Conservation (phyloP, 306 rosid genomes). For the Castanea sativa region DNA sequence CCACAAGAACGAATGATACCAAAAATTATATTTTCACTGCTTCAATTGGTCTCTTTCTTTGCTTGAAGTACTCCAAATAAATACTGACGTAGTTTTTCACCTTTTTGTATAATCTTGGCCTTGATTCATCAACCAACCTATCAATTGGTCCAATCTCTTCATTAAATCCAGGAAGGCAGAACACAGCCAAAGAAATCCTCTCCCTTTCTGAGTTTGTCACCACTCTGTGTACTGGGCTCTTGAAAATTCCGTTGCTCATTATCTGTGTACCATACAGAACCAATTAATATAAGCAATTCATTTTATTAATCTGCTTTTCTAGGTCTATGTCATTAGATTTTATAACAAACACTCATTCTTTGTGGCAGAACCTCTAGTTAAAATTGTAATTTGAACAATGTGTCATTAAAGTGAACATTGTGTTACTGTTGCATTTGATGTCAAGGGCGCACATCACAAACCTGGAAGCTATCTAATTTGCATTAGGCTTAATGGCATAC, state of each 20-base stretch:
- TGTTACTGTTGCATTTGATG: no score
- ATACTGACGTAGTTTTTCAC: conserved; percentile 38
- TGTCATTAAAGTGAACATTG: not conserved
- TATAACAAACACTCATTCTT: not conserved
- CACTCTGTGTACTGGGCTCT: conserved; percentile 68
- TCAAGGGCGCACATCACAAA: no score
- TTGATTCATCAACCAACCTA: conserved; percentile 42
- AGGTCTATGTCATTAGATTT: not conserved
- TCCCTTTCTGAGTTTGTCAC: conserved; percentile 49
- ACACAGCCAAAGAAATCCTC: conserved; percentile 55
- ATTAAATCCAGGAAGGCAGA: conserved; percentile 41
- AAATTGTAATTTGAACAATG: not conserved
- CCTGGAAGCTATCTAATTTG: no score
- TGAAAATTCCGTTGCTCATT: conserved; percentile 61
- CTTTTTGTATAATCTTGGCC: conserved; percentile 45
- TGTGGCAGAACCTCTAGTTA: not conserved
- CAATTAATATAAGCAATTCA: not conserved
- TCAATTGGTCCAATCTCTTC: conserved; percentile 54
- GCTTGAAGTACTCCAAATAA: conserved; percentile 55
- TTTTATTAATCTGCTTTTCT: not conserved
- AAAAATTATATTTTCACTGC: conserved; percentile 20
- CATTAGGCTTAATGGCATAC: no score
- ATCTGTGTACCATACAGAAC: conserved; percentile 32
- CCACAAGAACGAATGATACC: not conserved
- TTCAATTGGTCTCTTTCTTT: conserved; percentile 59